Percentiles rank a stretch among this genome's conserved stretches.
Evolutionary conservation across 345 rosid genomes (phyloP).

Genomic region (Acer yangbiense): DNA sequence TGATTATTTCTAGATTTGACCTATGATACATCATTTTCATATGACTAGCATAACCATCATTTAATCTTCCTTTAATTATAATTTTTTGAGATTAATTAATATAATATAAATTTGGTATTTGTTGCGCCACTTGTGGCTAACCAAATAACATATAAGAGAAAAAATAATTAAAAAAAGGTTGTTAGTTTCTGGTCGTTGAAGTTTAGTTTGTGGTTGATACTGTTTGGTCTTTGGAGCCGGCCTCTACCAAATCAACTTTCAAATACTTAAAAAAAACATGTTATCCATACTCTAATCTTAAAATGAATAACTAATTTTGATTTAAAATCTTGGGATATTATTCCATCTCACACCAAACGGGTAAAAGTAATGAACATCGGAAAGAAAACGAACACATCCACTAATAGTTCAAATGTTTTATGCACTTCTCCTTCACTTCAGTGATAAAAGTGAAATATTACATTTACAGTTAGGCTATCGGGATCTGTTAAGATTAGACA

Average conservation of each 20-base stretch:
- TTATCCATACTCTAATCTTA: background rate
- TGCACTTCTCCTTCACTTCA: no score
- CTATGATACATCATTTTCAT: background rate
- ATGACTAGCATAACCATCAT: background rate
- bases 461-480: no score
- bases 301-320: background rate
- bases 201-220: conserved; percentile 1
- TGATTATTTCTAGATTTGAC: background rate
- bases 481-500: no score
- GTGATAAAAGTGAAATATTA: no score
- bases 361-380: no score
- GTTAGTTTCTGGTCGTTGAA: background rate
- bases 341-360: background rate
- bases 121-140: background rate
- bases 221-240: background rate
- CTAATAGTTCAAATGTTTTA: no score
- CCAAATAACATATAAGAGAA: background rate
- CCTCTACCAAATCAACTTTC: background rate
- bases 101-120: background rate
- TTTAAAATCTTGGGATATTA: background rate
- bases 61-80: background rate
- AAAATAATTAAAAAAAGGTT: background rate
- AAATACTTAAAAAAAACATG: background rate
- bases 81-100: background rate
- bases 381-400: no score